Evolutionary conservation across 169 alveolate genomes (phyloP).

Genomic region (Eimeria necatrix): DNA sequence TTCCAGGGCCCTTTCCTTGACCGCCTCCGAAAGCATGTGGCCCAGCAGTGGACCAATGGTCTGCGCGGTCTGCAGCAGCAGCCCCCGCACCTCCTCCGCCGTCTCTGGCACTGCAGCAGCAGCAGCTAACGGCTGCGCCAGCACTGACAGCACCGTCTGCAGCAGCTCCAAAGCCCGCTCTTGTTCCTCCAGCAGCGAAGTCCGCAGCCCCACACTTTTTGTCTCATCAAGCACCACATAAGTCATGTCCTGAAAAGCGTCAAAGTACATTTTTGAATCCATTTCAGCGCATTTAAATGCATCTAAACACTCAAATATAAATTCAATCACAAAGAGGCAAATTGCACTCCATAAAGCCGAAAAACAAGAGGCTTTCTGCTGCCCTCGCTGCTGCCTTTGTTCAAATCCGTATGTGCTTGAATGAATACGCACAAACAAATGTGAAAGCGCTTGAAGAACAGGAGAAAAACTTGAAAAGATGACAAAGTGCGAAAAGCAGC

Average conservation of each 20-base stretch:
- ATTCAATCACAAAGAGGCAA: not conserved
- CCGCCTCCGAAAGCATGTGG: slow-evolving; percentile 88
- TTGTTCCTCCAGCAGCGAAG: slow-evolving; percentile 74
- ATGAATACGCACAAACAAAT: too few species aligned
- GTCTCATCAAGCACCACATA: slow-evolving; percentile 44
- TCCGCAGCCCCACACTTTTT: slow-evolving; percentile 44
- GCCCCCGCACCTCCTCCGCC: not conserved
- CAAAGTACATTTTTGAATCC: not conserved
- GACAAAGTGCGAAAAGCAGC: too few species aligned
- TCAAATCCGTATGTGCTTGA: too few species aligned
- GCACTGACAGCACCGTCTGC: slow-evolving; percentile 49
- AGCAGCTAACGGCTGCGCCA: slow-evolving; percentile 51
- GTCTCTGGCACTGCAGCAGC: not conserved
- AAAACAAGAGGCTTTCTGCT: not conserved
- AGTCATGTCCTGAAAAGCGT: slow-evolving; percentile 68
- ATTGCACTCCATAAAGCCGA: not conserved
- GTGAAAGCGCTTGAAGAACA: too few species aligned
- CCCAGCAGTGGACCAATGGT: slow-evolving; percentile 88
- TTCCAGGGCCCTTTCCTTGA: slow-evolving; percentile 88
- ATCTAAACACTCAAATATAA: not conserved
- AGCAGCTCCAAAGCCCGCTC: slow-evolving; percentile 70
- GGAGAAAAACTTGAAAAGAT: too few species aligned
- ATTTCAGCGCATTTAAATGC: not conserved
- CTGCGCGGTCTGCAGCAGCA: slow-evolving; percentile 77
- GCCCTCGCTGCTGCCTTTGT: not conserved